Percentiles rank a stretch among this genome's conserved stretches.
phyloP scores from a whole-genome alignment of 2,329 filamentous ascomycete genomes.

The Didymella lethalis region DNA sequence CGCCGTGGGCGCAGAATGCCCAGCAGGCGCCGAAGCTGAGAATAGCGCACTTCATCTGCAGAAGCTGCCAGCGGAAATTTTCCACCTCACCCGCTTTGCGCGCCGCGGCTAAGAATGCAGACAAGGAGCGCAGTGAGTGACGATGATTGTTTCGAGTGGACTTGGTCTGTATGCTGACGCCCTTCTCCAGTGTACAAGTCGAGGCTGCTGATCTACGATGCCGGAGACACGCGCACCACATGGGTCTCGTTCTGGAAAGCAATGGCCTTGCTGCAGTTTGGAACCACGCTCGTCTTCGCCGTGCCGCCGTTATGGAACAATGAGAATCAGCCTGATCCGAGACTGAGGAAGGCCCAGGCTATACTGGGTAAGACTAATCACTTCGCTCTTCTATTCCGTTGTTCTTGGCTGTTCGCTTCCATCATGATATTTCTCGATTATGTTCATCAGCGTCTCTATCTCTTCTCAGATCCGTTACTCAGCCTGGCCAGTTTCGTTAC shows the following conservation, averaged over 20 bases:
- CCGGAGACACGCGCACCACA: slow-evolving; percentile 47
- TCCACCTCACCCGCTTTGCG: slow-evolving; percentile 38
- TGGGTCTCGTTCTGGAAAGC: slow-evolving; percentile 51
- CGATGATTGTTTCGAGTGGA: background rate
- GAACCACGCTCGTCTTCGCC: slow-evolving; percentile 41
- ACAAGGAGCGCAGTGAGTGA: slow-evolving; percentile 37
- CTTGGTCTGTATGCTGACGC: background rate
- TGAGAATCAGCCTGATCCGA: slow-evolving; percentile 44
- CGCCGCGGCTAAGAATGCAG: slow-evolving; percentile 28
- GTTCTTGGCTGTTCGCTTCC: background rate
- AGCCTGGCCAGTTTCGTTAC: background rate
- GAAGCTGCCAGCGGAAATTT: slow-evolving; percentile 43
- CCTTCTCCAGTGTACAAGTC: slow-evolving; percentile 32
- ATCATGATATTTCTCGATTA: background rate
- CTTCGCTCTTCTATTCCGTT: background rate
- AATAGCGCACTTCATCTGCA: slow-evolving; percentile 34
- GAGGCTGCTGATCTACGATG: slow-evolving; percentile 48
- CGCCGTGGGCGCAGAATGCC: slow-evolving; percentile 13
- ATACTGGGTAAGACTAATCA: slow-evolving; percentile 36
- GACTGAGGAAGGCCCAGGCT: slow-evolving; percentile 38
- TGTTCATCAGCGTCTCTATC: background rate
- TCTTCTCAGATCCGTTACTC: background rate
- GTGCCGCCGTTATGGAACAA: slow-evolving; percentile 46
- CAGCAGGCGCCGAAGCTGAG: slow-evolving; percentile 10
- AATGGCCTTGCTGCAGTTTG: slow-evolving; percentile 47